Percentiles rank a stretch among this genome's conserved stretches.
These are phyloP conservation scores for Alternaria alternata DNA, from an alignment of 2,329 filamentous ascomycete species.

Conservation along the genomic window DNA sequence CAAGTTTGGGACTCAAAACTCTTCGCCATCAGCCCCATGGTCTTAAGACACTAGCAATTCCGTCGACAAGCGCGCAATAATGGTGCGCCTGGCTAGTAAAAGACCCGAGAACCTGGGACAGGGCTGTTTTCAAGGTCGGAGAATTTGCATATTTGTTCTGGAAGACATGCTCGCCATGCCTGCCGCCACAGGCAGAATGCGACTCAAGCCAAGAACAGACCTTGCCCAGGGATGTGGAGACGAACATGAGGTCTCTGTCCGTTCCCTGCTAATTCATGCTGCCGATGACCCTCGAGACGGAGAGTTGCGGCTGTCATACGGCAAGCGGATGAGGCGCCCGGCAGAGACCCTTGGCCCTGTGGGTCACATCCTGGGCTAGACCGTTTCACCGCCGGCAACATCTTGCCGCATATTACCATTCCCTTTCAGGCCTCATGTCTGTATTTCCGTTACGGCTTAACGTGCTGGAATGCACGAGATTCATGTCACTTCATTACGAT, in stretches of 20 bases:
- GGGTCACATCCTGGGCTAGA: conserved; percentile 8
- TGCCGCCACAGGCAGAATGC: not conserved
- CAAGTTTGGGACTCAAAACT: not conserved
- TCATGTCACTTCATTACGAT: conserved; percentile 5
- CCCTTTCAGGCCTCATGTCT: not conserved
- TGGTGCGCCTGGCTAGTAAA: not conserved
- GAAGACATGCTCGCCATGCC: not conserved
- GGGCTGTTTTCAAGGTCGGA: not conserved
- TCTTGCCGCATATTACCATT: not conserved
- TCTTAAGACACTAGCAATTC: not conserved
- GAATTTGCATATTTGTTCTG: not conserved
- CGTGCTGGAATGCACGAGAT: not conserved
- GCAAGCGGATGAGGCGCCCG: conserved; percentile 2
- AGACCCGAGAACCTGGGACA: not conserved
- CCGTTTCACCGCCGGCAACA: conserved; percentile 1
- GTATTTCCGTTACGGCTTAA: not conserved
- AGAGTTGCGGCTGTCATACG: not conserved
- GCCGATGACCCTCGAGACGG: not conserved
- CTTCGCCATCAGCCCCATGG: not conserved
- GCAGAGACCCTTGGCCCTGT: not conserved
- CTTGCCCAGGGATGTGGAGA: conserved; percentile 6
- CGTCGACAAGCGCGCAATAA: not conserved
- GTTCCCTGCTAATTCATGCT: not conserved
- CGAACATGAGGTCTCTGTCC: conserved; percentile 1
- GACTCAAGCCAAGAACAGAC: not conserved